phyloP scores from a whole-genome alignment of 176 grass and related monocot species.

The Carex littledalei region DNA sequence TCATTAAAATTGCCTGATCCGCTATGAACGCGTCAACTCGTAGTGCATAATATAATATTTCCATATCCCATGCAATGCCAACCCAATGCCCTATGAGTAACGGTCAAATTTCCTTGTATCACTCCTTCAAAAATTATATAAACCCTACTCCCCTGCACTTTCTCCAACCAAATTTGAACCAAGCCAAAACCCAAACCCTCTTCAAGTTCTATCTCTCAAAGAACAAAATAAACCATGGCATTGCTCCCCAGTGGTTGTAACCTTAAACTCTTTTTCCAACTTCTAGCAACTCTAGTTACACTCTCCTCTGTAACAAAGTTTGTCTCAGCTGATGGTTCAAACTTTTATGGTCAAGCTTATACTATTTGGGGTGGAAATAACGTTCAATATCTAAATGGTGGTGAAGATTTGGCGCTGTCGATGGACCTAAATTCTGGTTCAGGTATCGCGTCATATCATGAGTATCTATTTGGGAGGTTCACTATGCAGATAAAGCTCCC shows the following conservation, averaged over 20 bases:
- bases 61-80: neutral
- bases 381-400: constrained; percentile 14
- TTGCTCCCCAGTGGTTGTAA: neutral
- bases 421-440: constrained; percentile 33
- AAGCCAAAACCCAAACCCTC: constrained; percentile 2
- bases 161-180: neutral
- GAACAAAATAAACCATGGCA: constrained; percentile 15
- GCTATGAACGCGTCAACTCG: constrained; percentile 23
- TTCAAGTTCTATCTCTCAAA: constrained; percentile 11
- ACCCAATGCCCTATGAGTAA: neutral
- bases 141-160: constrained; percentile 22
- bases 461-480: constrained; percentile 44
- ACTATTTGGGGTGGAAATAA: constrained; percentile 28
- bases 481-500: constrained; percentile 52
- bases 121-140: constrained; percentile 13
- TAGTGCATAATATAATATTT: constrained; percentile 14
- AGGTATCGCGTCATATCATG: constrained; percentile 35
- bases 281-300: neutral
- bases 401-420: constrained; percentile 20
- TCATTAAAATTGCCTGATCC: constrained; percentile 21
- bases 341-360: constrained; percentile 15
- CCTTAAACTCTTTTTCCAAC: neutral
- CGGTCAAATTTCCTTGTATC: constrained; percentile 15
- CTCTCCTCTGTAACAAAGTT: neutral
- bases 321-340: neutral